These are phyloP conservation scores for Byssoonygena ceratinophila DNA, from an alignment of 2,329 filamentous ascomycete species.

Conservation along the genomic window DNA sequence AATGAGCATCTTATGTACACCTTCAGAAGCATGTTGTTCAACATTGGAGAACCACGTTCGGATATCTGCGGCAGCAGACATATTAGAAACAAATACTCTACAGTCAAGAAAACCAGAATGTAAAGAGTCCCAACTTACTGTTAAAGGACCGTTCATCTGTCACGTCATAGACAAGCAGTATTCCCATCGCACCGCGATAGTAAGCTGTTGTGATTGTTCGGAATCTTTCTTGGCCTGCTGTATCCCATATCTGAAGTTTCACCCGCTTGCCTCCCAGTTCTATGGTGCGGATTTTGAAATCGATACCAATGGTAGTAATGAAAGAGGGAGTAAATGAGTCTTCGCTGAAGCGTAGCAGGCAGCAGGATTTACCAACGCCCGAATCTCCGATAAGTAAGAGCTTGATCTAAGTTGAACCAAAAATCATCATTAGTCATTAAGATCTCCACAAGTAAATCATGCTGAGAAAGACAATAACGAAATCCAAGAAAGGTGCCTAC, in stretches of 20 bases:
- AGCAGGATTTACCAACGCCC: constrained; percentile 94
- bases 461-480: background rate
- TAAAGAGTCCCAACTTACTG: constrained; percentile 50
- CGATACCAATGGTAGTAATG: constrained; percentile 98
- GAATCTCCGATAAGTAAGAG: constrained; percentile 93
- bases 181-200: constrained; percentile 97
- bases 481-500: constrained; percentile 25
- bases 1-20: constrained; percentile 98
- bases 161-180: constrained; percentile 94
- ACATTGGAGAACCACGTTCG: constrained; percentile 99
- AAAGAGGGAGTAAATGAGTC: constrained; percentile 96
- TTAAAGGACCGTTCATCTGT: constrained; percentile 94
- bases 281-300: constrained; percentile 99
- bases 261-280: constrained; percentile 97
- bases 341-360: constrained; percentile 89
- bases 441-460: constrained; percentile 5
- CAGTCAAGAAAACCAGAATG: constrained; percentile 15
- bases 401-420: constrained; percentile 60
- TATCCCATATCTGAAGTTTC: constrained; percentile 99
- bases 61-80: constrained; percentile 56
- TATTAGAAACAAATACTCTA: too few relatives aligned
- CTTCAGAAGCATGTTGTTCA: constrained; percentile 94
- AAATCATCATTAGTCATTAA: background rate
- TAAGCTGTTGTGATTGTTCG: constrained; percentile 98
- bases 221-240: constrained; percentile 95